Evolutionary conservation across 768 basidiomycete species (phyloP), one percentile per base, ranked within the genome.

Genomic region (Phaffia australis): DNA sequence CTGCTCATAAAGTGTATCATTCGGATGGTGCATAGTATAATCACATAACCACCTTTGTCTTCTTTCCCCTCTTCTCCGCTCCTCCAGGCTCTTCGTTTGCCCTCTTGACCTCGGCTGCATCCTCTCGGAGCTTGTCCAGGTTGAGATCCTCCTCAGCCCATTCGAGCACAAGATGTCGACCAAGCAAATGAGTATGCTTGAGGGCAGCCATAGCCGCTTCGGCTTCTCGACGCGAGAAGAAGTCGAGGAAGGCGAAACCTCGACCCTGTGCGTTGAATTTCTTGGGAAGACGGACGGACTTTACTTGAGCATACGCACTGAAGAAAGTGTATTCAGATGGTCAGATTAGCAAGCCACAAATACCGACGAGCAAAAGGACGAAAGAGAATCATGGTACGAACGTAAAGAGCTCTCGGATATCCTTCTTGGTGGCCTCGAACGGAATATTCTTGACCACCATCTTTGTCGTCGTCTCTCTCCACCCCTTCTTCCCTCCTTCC

Each of bases 371-470:
- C 4, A 54, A 54, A 27, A 27, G 52, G 18, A 27, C 4, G 23
- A 25, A 51, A 25, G 63, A 23, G 59, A 14, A 42, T 25, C n/a
- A 14, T 47, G 21, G 47, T 3, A 81, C 86, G 64, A 70, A 93
- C 90, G 87, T 82, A 76, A 98, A 95, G 47, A 98, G 76, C 69
- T 88, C 87, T 63, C 87, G 81, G 29, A 99, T 81, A 71, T 99
- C 95, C 78, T 88, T 91, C 80, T 87, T 89, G 52, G 87, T 87
- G 55, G 87, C 89, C 76, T 99, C 95, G 79, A 99, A 99, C 50
- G 95, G 92, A 63, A 97, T 82, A 72, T 99, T 99, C 83, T 97
- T 98, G 71, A 98, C 90, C 60, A 98, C 84, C 82, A 98, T 85
- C 83, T 97, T 98, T 70, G 91, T 88, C 69, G 87, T 87, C 66